These are phyloP conservation scores for Arachnopeziza araneosa DNA, from an alignment of 2,329 filamentous ascomycete species.

Conservation along the genomic window DNA sequence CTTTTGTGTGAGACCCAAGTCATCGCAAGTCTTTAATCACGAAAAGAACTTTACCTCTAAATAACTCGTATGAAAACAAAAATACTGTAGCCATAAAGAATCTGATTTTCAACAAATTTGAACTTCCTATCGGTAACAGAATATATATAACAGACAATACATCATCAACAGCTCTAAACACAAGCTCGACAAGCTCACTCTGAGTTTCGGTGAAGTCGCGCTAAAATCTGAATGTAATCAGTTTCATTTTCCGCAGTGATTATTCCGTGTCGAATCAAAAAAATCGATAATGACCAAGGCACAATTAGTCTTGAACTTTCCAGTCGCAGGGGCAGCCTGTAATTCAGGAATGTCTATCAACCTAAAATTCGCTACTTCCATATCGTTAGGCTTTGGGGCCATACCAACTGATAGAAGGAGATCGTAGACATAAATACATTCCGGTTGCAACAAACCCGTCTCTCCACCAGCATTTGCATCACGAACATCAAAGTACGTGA, in stretches of 20 bases:
- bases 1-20: no score
- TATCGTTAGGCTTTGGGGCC: conserved; percentile 62
- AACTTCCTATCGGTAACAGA: no score
- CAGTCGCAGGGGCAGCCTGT: conserved; percentile 53
- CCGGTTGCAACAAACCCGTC: conserved; percentile 55
- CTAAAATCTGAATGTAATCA: conserved; percentile 63
- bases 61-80: no score
- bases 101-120: no score
- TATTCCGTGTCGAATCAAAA: conserved; percentile 66
- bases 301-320: conserved; percentile 82
- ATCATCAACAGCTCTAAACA: no score
- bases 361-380: conserved; percentile 71
- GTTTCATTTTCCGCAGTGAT: conserved; percentile 66
- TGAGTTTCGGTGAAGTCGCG: conserved; percentile 35
- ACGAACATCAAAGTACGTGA: conserved; percentile 63
- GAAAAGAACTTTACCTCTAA: no score
- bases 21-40: no score
- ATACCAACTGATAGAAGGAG: conserved; percentile 56
- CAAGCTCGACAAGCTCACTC: no score
- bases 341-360: conserved; percentile 58
- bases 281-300: conserved; percentile 74
- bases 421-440: conserved; percentile 71
- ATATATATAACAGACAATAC: no score
- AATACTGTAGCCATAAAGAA: no score
- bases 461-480: conserved; percentile 56